Conservation (phyloP, 2,329 filamentous ascomycete species). For the Ascochyta pisi region DNA sequence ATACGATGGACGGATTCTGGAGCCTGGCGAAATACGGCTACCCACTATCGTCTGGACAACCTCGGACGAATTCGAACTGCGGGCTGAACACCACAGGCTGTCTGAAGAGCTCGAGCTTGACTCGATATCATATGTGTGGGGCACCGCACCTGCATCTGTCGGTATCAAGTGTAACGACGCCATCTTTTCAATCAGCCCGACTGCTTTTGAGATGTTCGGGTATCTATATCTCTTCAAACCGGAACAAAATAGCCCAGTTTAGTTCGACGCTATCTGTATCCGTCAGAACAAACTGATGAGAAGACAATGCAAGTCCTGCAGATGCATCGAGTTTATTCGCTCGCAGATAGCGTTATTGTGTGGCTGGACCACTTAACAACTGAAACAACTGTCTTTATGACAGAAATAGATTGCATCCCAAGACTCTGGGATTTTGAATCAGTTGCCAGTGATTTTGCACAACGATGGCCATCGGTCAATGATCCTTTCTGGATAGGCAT, state of each 20-base stretch:
- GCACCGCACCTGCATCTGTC: constrained; percentile 1
- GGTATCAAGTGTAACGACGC: constrained; percentile 3
- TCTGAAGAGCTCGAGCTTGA: neutral
- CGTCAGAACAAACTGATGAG: constrained; percentile 2
- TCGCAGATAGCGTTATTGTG: neutral
- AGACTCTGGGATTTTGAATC: neutral
- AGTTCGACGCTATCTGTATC: constrained; percentile 14
- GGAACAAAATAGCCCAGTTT: neutral
- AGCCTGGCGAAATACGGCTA: neutral
- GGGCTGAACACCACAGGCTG: neutral
- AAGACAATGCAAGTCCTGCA: constrained; percentile 7
- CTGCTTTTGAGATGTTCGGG: constrained; percentile 3
- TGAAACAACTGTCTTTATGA: neutral
- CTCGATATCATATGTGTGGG: constrained; percentile 14
- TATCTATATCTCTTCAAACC: neutral
- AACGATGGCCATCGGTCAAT: neutral
- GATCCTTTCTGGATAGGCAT: constrained; percentile 13
- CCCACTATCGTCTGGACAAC: neutral
- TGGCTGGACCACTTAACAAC: neutral
- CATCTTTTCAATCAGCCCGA: neutral
- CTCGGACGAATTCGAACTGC: neutral
- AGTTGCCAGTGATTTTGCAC: neutral
- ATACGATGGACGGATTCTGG: neutral
- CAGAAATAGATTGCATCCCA: neutral
- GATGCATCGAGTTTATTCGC: constrained; percentile 5